Conservation (phyloP, 169 alveolate species). For the Condylostoma magnum region DNA sequence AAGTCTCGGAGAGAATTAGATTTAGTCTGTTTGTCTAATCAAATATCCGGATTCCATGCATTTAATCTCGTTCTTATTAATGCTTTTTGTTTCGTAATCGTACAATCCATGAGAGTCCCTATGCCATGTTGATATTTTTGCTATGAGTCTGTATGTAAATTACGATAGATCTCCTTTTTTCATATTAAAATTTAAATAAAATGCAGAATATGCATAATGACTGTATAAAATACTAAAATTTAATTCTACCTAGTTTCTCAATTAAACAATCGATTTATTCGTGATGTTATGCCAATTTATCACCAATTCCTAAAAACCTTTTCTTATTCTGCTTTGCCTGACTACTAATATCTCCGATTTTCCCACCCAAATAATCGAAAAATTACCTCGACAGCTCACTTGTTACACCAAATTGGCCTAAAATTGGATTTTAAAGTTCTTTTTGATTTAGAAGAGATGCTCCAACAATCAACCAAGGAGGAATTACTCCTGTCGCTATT, state of each 20-base stretch:
- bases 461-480: background rate
- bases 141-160: background rate
- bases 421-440: background rate
- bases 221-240: too few species aligned
- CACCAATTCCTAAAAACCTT: too few species aligned
- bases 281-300: too few species aligned
- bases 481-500: background rate
- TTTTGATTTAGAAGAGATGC: background rate
- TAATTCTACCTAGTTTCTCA: too few species aligned
- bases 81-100: constrained; percentile 49
- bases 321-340: too few species aligned
- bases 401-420: background rate
- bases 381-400: too few species aligned
- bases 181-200: too few species aligned
- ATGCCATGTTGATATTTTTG: constrained; percentile 38
- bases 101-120: constrained; percentile 52
- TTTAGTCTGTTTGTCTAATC: constrained; percentile 11
- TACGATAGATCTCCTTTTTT: constrained; percentile 10
- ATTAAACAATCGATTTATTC: too few species aligned
- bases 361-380: too few species aligned
- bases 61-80: constrained; percentile 37
- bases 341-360: too few species aligned
- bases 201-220: too few species aligned
- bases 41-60: constrained; percentile 18
- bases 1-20: background rate